Base-by-base conservation (phyloP, 352 stramenopile species). In the Phytophthora brassicae region DNA sequence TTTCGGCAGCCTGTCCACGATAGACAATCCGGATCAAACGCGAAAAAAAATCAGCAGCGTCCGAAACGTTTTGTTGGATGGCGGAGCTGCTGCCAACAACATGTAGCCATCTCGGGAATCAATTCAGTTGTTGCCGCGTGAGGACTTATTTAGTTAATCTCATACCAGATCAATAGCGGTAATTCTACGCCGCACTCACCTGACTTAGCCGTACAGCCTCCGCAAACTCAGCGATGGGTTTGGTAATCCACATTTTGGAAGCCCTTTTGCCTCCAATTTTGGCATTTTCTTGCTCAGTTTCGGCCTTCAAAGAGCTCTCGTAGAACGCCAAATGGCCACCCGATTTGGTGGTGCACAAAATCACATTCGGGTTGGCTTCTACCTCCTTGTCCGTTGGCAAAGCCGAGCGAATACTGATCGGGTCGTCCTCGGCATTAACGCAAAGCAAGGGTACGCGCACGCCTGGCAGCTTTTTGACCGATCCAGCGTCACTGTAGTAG, bases 261-360 rank as follows among this genome's bases (percentile, higher is more conserved):
- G 31, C 33, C 12, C 19, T 23, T 45, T 47, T 58, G 20, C 13
- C 44, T 23, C 5, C 36, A 5, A 44, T 28, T 14, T 69, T 60
- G 35, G 26, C 48, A 13, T 47, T 41, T 33, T 55, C 51, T 39
- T 45, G 31, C 11, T 72, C 48, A 9, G 23, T 20, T 17, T 24
- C 20, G 35, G 50, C 43, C 19, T 66, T 60, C 19, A 66, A 39
- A 13, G 45, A 76, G 47, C 59, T 69, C 47, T 88, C 71, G 51
- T 87, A 92, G 49, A 91, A 94, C 0, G 66, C 80, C 47, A 94
- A 68, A 62, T 91, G 85, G 16, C 82, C 82, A 35, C 85, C 82
- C 5, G 52, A 68, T 24, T 85, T 77, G 24, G 85, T 94, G 28
- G 79, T 72, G 24, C 70, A 85, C 28, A 94, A 57, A 31, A 94